Conservation (phyloP, 129 eudicot species). For the Rutidosis leptorrhynchoides region DNA sequence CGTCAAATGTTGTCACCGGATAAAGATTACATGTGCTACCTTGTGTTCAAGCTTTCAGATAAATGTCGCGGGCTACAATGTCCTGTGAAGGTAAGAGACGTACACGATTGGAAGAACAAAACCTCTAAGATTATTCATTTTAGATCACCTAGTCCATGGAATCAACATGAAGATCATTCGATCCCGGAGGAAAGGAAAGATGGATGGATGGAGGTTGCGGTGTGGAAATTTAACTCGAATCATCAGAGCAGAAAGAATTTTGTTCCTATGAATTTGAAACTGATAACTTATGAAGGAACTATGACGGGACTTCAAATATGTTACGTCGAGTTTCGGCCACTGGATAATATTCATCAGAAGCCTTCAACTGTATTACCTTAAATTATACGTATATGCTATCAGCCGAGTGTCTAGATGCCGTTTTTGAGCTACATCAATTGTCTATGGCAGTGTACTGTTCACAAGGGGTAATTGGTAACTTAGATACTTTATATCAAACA, state of each 20-base stretch:
- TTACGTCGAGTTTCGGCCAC: neutral
- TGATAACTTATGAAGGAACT: neutral
- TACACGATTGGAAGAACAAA: neutral
- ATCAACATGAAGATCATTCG: neutral
- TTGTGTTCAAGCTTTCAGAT: neutral
- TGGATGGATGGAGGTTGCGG: neutral
- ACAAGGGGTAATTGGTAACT: too few relatives aligned
- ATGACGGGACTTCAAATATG: neutral
- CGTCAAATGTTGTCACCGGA: neutral
- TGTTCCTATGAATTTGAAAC: neutral
- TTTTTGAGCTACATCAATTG: too few relatives aligned
- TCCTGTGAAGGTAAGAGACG: neutral
- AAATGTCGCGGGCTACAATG: neutral
- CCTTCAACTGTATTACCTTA: too few relatives aligned
- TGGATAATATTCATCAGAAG: too few relatives aligned
- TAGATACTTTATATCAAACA: too few relatives aligned
- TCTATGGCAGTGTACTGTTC: too few relatives aligned
- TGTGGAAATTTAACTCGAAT: neutral
- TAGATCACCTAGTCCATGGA: neutral
- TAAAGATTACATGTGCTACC: neutral
- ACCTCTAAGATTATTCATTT: neutral
- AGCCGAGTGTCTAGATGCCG: too few relatives aligned
- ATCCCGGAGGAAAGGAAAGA: neutral
- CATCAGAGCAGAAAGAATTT: neutral
- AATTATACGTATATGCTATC: too few relatives aligned